Evolutionary conservation across 495 filamentous ascomycete species (phyloP).

Genomic region (Penicillium cinerascens): DNA sequence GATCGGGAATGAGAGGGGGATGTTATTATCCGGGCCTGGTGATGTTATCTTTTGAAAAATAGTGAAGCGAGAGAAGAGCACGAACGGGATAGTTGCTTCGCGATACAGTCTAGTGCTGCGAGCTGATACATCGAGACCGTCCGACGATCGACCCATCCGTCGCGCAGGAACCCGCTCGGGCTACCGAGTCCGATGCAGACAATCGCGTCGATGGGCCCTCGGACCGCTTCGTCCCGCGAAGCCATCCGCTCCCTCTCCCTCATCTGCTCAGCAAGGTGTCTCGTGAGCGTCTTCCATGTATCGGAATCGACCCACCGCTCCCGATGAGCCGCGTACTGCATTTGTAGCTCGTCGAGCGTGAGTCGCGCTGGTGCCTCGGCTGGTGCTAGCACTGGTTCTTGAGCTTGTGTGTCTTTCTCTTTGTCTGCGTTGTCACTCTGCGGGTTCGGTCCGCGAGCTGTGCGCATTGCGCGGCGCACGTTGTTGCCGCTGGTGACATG

Average conservation of each 20-base stretch:
- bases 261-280: constrained; percentile 4
- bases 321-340: constrained; percentile 28
- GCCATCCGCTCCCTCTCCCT: neutral
- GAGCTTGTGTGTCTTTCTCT: neutral
- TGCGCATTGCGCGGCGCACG: constrained; percentile 20
- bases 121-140: constrained; percentile 54
- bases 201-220: constrained; percentile 21
- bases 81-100: constrained; percentile 28
- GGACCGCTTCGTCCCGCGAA: neutral
- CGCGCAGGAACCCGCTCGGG: constrained; percentile 42
- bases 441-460: too few species aligned
- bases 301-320: constrained; percentile 30
- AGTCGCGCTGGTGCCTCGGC: constrained; percentile 32
- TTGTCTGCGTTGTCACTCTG: neutral
- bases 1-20: constrained; percentile 22
- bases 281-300: constrained; percentile 21
- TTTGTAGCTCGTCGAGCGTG: constrained; percentile 37
- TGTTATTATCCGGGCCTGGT: neutral
- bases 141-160: constrained; percentile 45
- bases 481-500: constrained; percentile 43
- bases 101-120: constrained; percentile 55
- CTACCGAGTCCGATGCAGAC: constrained; percentile 57
- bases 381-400: constrained; percentile 15
- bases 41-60: neutral
- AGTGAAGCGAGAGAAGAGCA: neutral